Evolutionary conservation across 371 early-diverging fungal genomes (phyloP), one percentile per base, ranked within the genome.

Genomic region (Saksenaea oblongispora): DNA sequence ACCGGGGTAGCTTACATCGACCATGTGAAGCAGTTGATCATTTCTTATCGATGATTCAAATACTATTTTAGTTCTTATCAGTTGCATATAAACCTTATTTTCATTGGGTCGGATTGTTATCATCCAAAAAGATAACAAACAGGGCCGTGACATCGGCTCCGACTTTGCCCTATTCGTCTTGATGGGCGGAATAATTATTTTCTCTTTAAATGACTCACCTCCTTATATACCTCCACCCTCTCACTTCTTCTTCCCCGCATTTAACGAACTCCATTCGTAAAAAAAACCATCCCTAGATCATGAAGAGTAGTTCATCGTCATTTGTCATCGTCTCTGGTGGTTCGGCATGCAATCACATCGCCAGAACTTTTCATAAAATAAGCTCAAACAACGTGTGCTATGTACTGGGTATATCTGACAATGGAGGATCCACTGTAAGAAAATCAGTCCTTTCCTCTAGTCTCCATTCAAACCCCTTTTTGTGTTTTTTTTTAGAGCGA

Each of bases 241-340:
- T 47, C 24, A 10, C 44, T 54, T 26, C 42, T 55, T 54, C 39
- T 10, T 26, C 42, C 42, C 31, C 13, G 22, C 31, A 13, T 44
- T 24, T 22, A n/a, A 15, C n/a, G 10, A n/a, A 24, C 42, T 26
- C 31, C 2, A 7, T 41, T n/a, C 36, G 14, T 24, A 58, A 24
- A 53, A 27, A 24, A 53, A 27, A 26, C 35, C 14, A 24, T 35
- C 8, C 35, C 1, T 39, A 22, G 13, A 13, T 55, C 35, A 37
- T 36, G 47, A 37, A 18, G 1, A 24, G 27, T 53, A 53, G 34
- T 37, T 37, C 54, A n/a, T 31, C 37, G 2, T 67, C 70, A 14
- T 58, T 87, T 58, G 72, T 84, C 22, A 76, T 87, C 22, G 77
- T 89, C 62, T 86, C 86, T 35, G 89, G 89, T 39, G 89, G 89